phyloP scores from a whole-genome alignment of 106 monocot genomes.

The Hemerocallis citrina region DNA sequence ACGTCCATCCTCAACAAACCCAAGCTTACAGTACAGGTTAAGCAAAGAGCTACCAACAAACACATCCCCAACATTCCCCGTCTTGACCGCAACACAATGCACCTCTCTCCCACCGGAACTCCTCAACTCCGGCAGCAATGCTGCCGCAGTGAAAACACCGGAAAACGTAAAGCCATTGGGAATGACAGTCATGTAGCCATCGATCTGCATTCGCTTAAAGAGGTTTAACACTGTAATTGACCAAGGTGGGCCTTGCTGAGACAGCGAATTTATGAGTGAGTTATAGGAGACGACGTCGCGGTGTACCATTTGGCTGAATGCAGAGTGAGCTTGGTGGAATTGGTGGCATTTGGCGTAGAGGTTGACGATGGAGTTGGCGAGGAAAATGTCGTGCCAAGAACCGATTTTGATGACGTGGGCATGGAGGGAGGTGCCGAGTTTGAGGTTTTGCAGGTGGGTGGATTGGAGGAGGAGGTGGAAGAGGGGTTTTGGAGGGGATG shows the following conservation, averaged over 20 bases:
- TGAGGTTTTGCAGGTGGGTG: slow-evolving; percentile 20
- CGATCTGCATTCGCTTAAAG: slow-evolving; percentile 28
- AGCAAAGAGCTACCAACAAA: slow-evolving; percentile 50
- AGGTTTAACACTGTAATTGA: slow-evolving; percentile 10
- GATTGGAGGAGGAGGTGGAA: slow-evolving; percentile 26
- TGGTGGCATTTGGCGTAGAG: slow-evolving; percentile 48
- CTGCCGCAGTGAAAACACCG: slow-evolving; percentile 40
- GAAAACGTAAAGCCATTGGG: slow-evolving; percentile 56
- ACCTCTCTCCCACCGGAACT: slow-evolving; percentile 17
- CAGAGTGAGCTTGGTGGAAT: slow-evolving; percentile 14
- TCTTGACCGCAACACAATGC: slow-evolving; percentile 55
- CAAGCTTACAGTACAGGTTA: slow-evolving; percentile 54
- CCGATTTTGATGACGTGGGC: slow-evolving; percentile 40
- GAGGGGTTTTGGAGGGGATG: neutral
- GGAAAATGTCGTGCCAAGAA: slow-evolving; percentile 19
- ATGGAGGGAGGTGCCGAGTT: slow-evolving; percentile 26
- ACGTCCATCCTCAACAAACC: slow-evolving; percentile 30
- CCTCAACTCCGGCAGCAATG: neutral
- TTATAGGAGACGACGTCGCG: slow-evolving; percentile 62
- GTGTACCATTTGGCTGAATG: slow-evolving; percentile 27
- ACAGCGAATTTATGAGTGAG: slow-evolving; percentile 47
- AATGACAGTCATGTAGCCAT: neutral
- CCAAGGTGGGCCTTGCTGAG: slow-evolving; percentile 16
- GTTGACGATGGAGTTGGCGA: slow-evolving; percentile 45
- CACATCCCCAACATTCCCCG: slow-evolving; percentile 22